phyloP scores from a whole-genome alignment of 345 rosid genomes.

The Chamaenerion angustifolium region DNA sequence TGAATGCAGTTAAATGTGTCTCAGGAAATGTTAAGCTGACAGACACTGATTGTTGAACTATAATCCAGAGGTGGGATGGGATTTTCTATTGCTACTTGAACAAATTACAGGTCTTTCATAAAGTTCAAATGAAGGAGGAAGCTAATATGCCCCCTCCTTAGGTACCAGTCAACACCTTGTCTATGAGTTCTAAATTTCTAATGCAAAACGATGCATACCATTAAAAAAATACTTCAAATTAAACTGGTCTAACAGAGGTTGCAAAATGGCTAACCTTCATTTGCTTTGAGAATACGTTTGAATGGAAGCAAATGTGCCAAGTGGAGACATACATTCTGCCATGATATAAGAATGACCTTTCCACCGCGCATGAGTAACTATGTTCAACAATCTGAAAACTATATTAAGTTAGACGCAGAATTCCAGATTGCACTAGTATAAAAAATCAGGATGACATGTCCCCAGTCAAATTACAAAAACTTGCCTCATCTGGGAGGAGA shows the following conservation, averaged over 20 bases:
- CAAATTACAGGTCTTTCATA: too few species aligned
- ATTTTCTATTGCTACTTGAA: too few species aligned
- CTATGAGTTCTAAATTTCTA: not conserved
- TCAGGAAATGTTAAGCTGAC: too few species aligned
- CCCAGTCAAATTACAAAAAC: too few species aligned
- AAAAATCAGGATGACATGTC: too few species aligned
- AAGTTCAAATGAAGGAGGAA: too few species aligned
- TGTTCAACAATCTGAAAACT: constrained; percentile 64
- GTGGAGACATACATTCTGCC: constrained; percentile 98
- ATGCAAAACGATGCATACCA: constrained; percentile 1
- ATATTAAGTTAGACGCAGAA: constrained; percentile 5
- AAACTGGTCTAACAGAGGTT: constrained; percentile 1
- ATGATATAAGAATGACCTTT: constrained; percentile 94
- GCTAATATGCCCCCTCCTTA: too few species aligned
- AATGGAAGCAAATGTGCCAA: constrained; percentile 98
- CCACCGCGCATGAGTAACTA: constrained; percentile 93
- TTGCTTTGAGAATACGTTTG: constrained; percentile 96
- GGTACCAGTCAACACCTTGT: too few species aligned
- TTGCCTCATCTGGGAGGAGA: constrained; percentile 83
- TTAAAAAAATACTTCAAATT: not conserved
- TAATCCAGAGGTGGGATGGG: too few species aligned
- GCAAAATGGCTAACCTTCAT: constrained; percentile 56
- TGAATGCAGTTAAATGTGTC: too few species aligned
- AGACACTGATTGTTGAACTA: too few species aligned
- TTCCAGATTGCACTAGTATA: constrained; percentile 3